Conservation (phyloP, 2,329 filamentous ascomycete genomes). For the Salinomyces thailandicus region DNA sequence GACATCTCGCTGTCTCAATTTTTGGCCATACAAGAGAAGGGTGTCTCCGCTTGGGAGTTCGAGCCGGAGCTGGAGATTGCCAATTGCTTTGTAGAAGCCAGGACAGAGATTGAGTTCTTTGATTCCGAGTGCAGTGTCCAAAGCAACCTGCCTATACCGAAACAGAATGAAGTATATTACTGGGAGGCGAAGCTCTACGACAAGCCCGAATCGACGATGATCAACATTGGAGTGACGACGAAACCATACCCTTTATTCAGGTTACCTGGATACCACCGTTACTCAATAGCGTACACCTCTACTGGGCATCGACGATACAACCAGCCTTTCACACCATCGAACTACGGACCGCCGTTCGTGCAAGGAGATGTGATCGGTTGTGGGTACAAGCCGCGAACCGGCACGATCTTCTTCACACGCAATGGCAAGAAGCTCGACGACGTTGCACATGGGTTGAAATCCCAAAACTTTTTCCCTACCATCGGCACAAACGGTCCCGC, state of each 20-base stretch:
- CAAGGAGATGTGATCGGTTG: constrained; percentile 95
- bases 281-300: constrained; percentile 84
- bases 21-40: constrained; percentile 96
- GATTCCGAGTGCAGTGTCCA: constrained; percentile 96
- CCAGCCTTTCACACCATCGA: constrained; percentile 72
- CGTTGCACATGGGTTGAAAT: constrained; percentile 81
- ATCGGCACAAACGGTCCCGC: constrained; percentile 93
- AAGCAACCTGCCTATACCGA: constrained; percentile 91
- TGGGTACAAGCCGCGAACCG: constrained; percentile 86
- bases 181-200: constrained; percentile 99
- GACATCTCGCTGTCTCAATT: constrained; percentile 98
- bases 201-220: constrained; percentile 76
- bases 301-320: constrained; percentile 80
- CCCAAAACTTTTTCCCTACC: constrained; percentile 94
- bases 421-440: constrained; percentile 97
- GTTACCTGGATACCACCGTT: constrained; percentile 86
- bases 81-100: constrained; percentile 93
- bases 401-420: constrained; percentile 93
- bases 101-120: constrained; percentile 98
- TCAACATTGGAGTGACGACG: constrained; percentile 89
- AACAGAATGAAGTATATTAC: constrained; percentile 99
- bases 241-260: constrained; percentile 95
- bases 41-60: constrained; percentile 99
- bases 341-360: constrained; percentile 73
- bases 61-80: constrained; percentile 98